A percentile compares a stretch with the other conserved stretches of the same genome.
Evolutionary conservation across 768 basidiomycete genomes (phyloP).

Genomic region (Zangia roseola): DNA sequence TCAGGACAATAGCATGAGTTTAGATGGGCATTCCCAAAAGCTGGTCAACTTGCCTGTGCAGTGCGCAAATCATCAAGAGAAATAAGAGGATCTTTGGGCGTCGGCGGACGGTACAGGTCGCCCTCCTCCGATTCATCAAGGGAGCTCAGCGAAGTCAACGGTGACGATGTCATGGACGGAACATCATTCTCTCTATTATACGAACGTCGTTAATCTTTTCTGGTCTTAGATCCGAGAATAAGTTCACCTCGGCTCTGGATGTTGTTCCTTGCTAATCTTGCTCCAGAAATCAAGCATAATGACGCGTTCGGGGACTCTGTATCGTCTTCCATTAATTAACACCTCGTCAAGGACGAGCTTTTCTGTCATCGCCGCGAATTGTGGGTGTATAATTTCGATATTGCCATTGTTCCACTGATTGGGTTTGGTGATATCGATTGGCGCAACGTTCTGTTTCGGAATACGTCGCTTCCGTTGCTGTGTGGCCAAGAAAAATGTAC

Average conservation of each 20-base stretch:
- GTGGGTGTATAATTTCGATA: constrained; percentile 79
- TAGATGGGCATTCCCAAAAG: constrained; percentile 2
- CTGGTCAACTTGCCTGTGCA: constrained; percentile 49
- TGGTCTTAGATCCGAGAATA: neutral
- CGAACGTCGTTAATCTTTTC: neutral
- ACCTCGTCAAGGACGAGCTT: constrained; percentile 76
- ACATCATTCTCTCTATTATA: constrained; percentile 18
- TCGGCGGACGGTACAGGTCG: constrained; percentile 22
- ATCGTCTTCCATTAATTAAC: constrained; percentile 83
- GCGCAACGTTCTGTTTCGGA: constrained; percentile 63
- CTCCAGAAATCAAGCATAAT: constrained; percentile 97
- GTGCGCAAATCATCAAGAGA: constrained; percentile 52
- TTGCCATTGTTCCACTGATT: constrained; percentile 88
- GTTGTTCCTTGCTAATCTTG: constrained; percentile 55
- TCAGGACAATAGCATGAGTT: constrained; percentile 7
- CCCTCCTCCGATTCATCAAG: constrained; percentile 55
- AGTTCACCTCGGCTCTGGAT: constrained; percentile 43
- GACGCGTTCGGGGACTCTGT: constrained; percentile 88
- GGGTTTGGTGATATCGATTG: constrained; percentile 74
- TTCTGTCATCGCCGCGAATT: constrained; percentile 43
- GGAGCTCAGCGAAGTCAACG: constrained; percentile 72
- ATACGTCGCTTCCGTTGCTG: constrained; percentile 81
- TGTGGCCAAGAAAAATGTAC: constrained; percentile 10
- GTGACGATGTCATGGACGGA: constrained; percentile 63
- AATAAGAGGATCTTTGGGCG: constrained; percentile 25